These are phyloP conservation scores for Petunia hybrid DNA, from an alignment of 305 asterid genomes.

Conservation along the genomic window DNA sequence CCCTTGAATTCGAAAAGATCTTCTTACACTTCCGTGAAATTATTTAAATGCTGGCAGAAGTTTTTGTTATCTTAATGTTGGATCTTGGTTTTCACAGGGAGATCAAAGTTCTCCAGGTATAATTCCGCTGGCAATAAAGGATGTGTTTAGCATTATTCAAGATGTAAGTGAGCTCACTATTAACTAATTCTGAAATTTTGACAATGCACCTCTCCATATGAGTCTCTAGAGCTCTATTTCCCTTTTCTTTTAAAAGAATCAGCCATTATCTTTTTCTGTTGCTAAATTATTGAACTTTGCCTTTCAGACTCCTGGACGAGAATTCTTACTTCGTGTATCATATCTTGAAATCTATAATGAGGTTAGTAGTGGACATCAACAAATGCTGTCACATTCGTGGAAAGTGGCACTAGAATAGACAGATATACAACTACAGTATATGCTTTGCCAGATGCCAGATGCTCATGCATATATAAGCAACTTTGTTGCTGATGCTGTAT, in stretches of 20 bases:
- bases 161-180: slow-evolving; percentile 65
- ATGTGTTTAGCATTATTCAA: slow-evolving; percentile 98
- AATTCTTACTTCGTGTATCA: slow-evolving; percentile 96
- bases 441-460: background rate
- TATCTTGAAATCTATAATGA: slow-evolving; percentile 98
- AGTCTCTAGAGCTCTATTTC: slow-evolving; percentile 11
- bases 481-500: background rate
- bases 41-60: background rate
- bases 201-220: slow-evolving; percentile 23
- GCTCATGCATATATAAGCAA: slow-evolving; percentile 9
- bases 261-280: slow-evolving; percentile 21
- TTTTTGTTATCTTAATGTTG: slow-evolving; percentile 6
- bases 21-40: slow-evolving; percentile 12
- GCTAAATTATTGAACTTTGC: slow-evolving; percentile 34
- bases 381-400: background rate
- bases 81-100: slow-evolving; percentile 61
- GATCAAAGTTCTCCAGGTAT: slow-evolving; percentile 94
- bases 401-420: background rate
- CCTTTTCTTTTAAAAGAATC: background rate
- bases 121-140: slow-evolving; percentile 97
- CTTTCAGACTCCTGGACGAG: slow-evolving; percentile 97
- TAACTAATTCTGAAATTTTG: slow-evolving; percentile 29
- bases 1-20: background rate
- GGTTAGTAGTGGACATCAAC: slow-evolving; percentile 59
- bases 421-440: background rate